phyloP scores from a whole-genome alignment of 78 protist genomes.

The Fonticula alba region DNA sequence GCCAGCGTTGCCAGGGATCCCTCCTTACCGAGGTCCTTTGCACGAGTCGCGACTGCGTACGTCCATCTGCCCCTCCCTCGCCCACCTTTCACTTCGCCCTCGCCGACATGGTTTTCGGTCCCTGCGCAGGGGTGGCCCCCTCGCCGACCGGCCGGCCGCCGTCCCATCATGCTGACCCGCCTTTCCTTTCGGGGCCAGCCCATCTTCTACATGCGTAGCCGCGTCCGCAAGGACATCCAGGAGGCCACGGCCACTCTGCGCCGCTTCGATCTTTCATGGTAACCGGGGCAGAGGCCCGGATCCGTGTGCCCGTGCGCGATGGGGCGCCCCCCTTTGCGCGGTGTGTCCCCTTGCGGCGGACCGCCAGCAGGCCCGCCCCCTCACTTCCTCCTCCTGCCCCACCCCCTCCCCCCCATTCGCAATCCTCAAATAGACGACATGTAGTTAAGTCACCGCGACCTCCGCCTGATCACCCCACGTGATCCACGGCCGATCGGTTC shows the following conservation, averaged over 20 bases:
- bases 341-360: too few relatives aligned
- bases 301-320: too few relatives aligned
- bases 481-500: too few relatives aligned
- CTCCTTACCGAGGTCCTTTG: conserved; percentile 62
- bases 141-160: background rate
- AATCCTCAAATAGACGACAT: too few relatives aligned
- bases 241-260: conserved; percentile 40
- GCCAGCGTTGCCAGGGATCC: conserved; percentile 87
- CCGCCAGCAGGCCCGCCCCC: too few relatives aligned
- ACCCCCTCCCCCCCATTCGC: too few relatives aligned
- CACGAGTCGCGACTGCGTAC: conserved; percentile 11
- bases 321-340: too few relatives aligned
- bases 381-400: too few relatives aligned
- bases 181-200: conserved; percentile 76
- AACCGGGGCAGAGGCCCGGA: too few relatives aligned
- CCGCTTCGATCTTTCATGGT: too few relatives aligned
- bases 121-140: conserved; percentile 5
- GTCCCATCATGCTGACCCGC: background rate
- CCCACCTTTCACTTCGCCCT: background rate
- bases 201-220: conserved; percentile 85
- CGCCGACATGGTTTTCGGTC: background rate
- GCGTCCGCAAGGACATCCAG: conserved; percentile 76
- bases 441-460: too few relatives aligned
- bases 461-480: too few relatives aligned
- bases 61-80: background rate